Percentiles rank a stretch among this genome's conserved stretches.
These are phyloP conservation scores for Rosa chinensis DNA, from an alignment of 306 rosid species.

Conservation along the genomic window DNA sequence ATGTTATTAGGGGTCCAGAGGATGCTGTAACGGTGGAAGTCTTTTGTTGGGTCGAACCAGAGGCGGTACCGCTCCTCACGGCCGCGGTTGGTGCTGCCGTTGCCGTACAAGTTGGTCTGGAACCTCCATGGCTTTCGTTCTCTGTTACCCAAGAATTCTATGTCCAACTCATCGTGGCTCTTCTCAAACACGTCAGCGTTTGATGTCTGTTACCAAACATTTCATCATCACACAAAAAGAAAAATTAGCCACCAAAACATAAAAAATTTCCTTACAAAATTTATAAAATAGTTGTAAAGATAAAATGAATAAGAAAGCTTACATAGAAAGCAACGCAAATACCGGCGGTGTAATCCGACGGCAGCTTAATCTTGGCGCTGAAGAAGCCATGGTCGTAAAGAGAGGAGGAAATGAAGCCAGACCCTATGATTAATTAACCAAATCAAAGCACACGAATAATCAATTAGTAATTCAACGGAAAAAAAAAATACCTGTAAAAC, in stretches of 20 bases:
- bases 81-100: constrained; percentile 90
- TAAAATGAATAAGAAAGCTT: constrained; percentile 22
- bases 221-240: constrained; percentile 5
- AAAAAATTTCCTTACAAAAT: background rate
- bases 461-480: background rate
- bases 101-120: constrained; percentile 90
- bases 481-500: background rate
- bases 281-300: background rate
- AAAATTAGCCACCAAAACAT: background rate
- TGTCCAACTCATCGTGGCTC: constrained; percentile 87
- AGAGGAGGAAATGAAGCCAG: constrained; percentile 86
- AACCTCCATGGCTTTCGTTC: constrained; percentile 92
- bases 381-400: constrained; percentile 87
- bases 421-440: constrained; percentile 39
- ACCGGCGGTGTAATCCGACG: constrained; percentile 86
- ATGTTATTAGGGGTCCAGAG: constrained; percentile 72
- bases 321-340: constrained; percentile 88
- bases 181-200: constrained; percentile 88
- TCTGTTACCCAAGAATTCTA: constrained; percentile 82
- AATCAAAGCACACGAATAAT: background rate
- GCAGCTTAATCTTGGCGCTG: constrained; percentile 86
- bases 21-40: constrained; percentile 79
- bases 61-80: constrained; percentile 89
- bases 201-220: constrained; percentile 55
- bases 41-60: constrained; percentile 87